phyloP scores from a whole-genome alignment of 768 basidiomycete genomes.

The Udeniomyces megalosporus region DNA sequence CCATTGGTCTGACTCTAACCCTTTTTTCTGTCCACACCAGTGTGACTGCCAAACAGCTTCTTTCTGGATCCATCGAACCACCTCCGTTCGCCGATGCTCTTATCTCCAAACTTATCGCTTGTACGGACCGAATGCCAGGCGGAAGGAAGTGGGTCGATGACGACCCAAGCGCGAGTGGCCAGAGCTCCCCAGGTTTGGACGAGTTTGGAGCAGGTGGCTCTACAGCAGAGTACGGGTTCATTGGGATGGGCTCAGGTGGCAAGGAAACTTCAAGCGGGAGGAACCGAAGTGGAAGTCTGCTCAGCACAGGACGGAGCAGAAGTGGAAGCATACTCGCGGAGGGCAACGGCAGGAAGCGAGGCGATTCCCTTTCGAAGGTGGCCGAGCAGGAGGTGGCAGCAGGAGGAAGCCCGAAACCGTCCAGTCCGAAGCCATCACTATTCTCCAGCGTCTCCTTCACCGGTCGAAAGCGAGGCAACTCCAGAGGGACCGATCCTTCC shows the following conservation, averaged over 20 bases:
- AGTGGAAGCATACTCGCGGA: not conserved
- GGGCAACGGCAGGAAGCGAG: not conserved
- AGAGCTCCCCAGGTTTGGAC: not conserved
- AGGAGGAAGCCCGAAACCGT: not conserved
- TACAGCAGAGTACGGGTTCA: not conserved
- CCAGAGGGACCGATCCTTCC: no score
- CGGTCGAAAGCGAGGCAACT: slow-evolving; percentile 3
- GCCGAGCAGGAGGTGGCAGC: not conserved
- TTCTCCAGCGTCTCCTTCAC: slow-evolving; percentile 8
- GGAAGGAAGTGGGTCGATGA: slow-evolving; percentile 52
- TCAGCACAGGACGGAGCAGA: not conserved
- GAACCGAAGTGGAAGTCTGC: not conserved
- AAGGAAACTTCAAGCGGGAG: not conserved
- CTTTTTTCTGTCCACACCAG: no score
- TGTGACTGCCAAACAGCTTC: slow-evolving; percentile 60
- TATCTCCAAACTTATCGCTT: slow-evolving; percentile 42
- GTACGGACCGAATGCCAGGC: not conserved
- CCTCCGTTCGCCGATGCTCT: slow-evolving; percentile 67
- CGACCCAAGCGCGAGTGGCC: not conserved
- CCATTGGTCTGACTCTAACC: no score
- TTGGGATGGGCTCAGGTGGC: not conserved
- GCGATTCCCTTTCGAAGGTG: slow-evolving; percentile 1
- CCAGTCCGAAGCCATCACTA: not conserved
- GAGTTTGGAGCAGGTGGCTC: not conserved
- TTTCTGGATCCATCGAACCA: slow-evolving; percentile 55